Base-by-base conservation (phyloP, 257 asterid genomes). In the Plectranthus barbatus region DNA sequence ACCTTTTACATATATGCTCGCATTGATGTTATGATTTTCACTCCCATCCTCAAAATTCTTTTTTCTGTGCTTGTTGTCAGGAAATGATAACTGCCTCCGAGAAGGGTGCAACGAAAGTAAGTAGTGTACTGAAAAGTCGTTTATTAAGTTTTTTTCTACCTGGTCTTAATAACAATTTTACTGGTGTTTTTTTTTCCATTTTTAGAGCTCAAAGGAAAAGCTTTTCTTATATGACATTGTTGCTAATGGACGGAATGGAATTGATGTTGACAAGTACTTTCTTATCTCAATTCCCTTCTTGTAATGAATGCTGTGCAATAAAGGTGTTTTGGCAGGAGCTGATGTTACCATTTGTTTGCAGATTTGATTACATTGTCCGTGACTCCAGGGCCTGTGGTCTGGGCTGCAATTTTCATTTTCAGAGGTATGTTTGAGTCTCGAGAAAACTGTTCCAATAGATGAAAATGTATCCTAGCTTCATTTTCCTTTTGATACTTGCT, bases 341-440 rank as follows among this genome's bases (percentile, higher is more conserved):
- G 23, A 18, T 61, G 56, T 44, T 51, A 24, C 40, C 23, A 54
- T 57, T 37, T 57, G 40, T 66, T 50, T 68, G 72, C 88, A 91
- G 98, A 69, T 91, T 91, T 66, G 98, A 91, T 80, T 91, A 91
- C 79, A 84, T 91, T 34, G 81, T 78, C 64, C 90, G 98, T 13
- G 98, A 91, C 76, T 84, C 96, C 74, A 76, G 95, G 73, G 98
- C 98, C 56, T 91, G 98, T 64, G 98, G 96, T 41, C 80, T 91
- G 12, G 94, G 92, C 58, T 86, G 88, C 81, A 91, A 73, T 74
- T 88, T 91, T 81, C 78, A 84, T 82, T 88, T 82, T 79, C 77
- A 78, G 73, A 86, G 96, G 95, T 88, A 53, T 68, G 72, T 52
- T 64, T 44, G 44, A 36, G 13, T 33, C n/a, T n/a, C n/a, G n/a